Evolutionary conservation across 352 stramenopile species (phyloP), one percentile per base, ranked within the genome.

Genomic region (Phytophthora fragariaefolia): DNA sequence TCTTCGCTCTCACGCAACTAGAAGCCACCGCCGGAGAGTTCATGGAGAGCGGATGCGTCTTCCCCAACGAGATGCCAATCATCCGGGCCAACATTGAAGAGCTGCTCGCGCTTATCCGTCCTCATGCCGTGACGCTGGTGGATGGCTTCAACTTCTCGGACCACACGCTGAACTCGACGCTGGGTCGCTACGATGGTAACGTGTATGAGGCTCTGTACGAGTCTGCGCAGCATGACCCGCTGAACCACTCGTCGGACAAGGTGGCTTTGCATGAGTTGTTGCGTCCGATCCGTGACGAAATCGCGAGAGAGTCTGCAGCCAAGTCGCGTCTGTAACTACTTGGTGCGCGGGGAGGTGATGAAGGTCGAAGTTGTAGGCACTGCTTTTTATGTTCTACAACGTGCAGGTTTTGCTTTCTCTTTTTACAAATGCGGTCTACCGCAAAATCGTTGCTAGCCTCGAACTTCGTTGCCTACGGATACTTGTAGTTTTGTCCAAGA

Each of bases 81-180:
- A 66, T 94, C n/a, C 82, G 84, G 27, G 53, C 66, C 18, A 76
- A 70, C 58, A 83, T 91, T 48, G 76, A 89, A 51, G 61, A 71
- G 34, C 63, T 91, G 18, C 78, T 91, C 13, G 47, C 45, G 17
- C 73, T 77, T 23, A 73, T 93, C 42, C 84, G 85, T 8, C 70
- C 75, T 6, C 79, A 95, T 48, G 87, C 84, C n/a, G 84, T 95
- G 38, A 73, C 73, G 50, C 80, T 93, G 23, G 82, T 87, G 26
- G 85, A 95, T 38, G 82, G 80, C 17, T 95, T 92, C 71, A 89
- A 93, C 67, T 92, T 93, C 63, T 89, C 82, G 10, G 87, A 93
- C 65, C 71, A 85, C 55, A 26, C 58, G 45, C 59, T 95, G 38
- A 93, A 93, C 79, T 90, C 85, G 69, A 80, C 80, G 26, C 69